Percentiles rank a stretch among this genome's conserved stretches.
Evolutionary conservation across 225 moss, liverwort and hornwort species (phyloP).

Genomic region (Sphagnum tenellum): DNA sequence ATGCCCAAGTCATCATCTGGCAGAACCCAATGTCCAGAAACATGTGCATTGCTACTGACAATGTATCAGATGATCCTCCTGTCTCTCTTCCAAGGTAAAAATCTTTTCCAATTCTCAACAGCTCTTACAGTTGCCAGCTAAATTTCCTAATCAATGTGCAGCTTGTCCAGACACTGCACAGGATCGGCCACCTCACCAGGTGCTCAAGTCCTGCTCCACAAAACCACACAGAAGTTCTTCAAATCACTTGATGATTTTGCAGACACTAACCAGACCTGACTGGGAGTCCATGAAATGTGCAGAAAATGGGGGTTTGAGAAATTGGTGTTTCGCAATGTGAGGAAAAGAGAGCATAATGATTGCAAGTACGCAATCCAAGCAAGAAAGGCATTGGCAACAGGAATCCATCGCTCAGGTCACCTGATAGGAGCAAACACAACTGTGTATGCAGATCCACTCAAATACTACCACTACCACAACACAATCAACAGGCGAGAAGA

Average conservation of each 20-base stretch:
- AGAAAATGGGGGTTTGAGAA: constrained; percentile 76
- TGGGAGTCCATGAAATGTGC: constrained; percentile 2
- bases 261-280: background rate
- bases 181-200: too few relatives aligned
- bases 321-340: constrained; percentile 44
- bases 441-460: constrained; percentile 35
- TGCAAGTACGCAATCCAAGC: constrained; percentile 62
- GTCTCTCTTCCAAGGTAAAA: constrained; percentile 8
- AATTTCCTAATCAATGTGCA: too few relatives aligned
- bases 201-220: background rate
- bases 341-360: constrained; percentile 21
- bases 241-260: background rate
- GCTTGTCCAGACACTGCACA: too few relatives aligned
- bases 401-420: constrained; percentile 52
- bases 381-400: constrained; percentile 42
- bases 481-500: constrained; percentile 50
- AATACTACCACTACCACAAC: constrained; percentile 68
- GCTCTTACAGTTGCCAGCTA: too few relatives aligned
- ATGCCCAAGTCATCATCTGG: constrained; percentile 42
- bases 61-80: background rate
- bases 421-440: constrained; percentile 35
- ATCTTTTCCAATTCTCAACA: too few relatives aligned
- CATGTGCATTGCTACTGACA: constrained; percentile 19
- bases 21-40: constrained; percentile 58
- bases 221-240: background rate